Percentiles rank a stretch among this genome's conserved stretches.
Evolutionary conservation across 306 rosid species (phyloP).

Genomic region (Prunus campanulata): DNA sequence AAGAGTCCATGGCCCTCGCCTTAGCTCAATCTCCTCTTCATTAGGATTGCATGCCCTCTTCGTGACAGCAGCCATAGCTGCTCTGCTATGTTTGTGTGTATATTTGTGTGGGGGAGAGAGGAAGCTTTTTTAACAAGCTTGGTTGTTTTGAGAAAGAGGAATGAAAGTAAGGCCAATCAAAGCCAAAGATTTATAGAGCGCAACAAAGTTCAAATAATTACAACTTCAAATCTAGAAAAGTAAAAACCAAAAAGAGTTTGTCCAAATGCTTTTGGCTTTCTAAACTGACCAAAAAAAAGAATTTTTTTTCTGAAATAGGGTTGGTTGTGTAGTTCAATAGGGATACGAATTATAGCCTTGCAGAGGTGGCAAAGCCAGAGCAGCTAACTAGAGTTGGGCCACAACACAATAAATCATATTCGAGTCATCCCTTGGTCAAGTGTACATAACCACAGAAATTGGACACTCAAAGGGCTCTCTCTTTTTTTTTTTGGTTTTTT

Average conservation of each 20-base stretch:
- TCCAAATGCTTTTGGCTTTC: conserved; percentile 27
- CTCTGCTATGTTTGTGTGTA: background rate
- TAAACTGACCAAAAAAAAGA: conserved; percentile 26
- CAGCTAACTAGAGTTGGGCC: background rate
- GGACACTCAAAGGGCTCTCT: background rate
- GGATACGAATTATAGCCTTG: conserved; percentile 30
- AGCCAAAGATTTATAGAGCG: conserved; percentile 28
- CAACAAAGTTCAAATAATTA: conserved; percentile 17
- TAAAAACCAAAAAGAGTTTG: conserved; percentile 30
- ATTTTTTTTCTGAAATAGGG: conserved; percentile 32
- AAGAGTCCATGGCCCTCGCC: conserved; percentile 97
- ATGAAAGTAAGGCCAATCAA: conserved; percentile 22
- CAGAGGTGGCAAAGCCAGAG: conserved; percentile 28
- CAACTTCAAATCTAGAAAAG: conserved; percentile 2
- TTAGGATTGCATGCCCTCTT: conserved; percentile 35
- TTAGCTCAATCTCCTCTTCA: conserved; percentile 50
- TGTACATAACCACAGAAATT: background rate
- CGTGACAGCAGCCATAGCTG: conserved; percentile 50
- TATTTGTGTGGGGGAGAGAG: background rate
- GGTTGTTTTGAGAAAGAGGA: conserved; percentile 6
- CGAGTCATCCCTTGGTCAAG: conserved; percentile 18
- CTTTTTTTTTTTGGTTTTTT: too few species aligned
- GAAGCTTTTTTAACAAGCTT: background rate
- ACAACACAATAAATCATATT: background rate
- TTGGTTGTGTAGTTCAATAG: conserved; percentile 24